These are phyloP conservation scores for Wickerhamomyces sp. DNA, from an alignment of 1,139 yeast species.

Conservation along the genomic window DNA sequence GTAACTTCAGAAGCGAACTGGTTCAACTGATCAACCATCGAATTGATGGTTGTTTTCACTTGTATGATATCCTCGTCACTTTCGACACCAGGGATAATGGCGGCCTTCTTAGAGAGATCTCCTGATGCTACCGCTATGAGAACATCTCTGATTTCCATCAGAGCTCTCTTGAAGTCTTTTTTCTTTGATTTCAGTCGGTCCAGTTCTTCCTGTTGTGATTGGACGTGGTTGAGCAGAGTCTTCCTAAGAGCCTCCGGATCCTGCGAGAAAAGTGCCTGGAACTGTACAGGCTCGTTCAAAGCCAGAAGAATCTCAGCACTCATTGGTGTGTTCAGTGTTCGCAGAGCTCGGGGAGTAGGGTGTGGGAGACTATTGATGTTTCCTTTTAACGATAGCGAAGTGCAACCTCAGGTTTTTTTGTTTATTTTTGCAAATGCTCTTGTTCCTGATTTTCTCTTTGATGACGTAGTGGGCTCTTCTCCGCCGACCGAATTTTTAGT, in stretches of 20 bases:
- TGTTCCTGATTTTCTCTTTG: no score
- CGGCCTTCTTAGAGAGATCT: slow-evolving; percentile 72
- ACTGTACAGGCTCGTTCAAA: slow-evolving; percentile 7
- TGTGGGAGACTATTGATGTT: no score
- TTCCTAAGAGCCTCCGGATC: slow-evolving; percentile 9
- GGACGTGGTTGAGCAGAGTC: slow-evolving; percentile 4
- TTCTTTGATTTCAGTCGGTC: slow-evolving; percentile 23
- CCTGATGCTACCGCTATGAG: slow-evolving; percentile 85
- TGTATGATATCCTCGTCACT: slow-evolving; percentile 72
- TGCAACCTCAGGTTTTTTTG: no score
- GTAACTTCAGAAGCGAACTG: slow-evolving; percentile 80
- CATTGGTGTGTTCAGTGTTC: no score
- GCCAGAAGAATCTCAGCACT: slow-evolving; percentile 6
- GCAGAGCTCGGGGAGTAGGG: no score
- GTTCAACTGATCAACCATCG: slow-evolving; percentile 85
- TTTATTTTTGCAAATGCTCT: no score
- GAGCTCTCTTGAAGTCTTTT: slow-evolving; percentile 70
- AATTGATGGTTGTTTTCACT: slow-evolving; percentile 76
- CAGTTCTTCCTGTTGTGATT: slow-evolving; percentile 8
- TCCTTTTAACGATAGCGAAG: no score
- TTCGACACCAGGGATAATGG: slow-evolving; percentile 52
- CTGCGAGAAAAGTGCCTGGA: slow-evolving; percentile 3
- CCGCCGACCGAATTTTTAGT: no score
- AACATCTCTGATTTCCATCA: slow-evolving; percentile 75
- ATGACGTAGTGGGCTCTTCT: no score